Base-by-base conservation (phyloP, 768 basidiomycete species). In the Pulveroboletus sp. region DNA sequence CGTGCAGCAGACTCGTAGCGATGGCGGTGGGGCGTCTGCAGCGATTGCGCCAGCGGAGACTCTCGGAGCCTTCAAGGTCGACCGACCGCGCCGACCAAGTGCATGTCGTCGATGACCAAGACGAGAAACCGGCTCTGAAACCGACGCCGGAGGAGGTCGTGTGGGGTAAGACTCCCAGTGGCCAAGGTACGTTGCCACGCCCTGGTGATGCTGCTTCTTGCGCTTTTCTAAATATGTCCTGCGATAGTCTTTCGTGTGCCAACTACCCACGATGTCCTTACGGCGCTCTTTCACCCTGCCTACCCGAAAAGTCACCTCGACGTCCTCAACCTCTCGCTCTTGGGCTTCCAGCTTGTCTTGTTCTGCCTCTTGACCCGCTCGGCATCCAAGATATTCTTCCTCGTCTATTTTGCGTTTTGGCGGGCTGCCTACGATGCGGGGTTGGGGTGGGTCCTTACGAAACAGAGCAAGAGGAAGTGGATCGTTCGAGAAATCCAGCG, bases 381-480 rank as follows among this genome's bases (percentile, higher is more conserved):
- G 0, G 66, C 71, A 3, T 66, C 82, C 0, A 77, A 75, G 45
- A 47, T 77, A 8, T 89, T 97, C 70, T 97, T 98, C 75, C 70
- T 93, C 21, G 50, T 87, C 52, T 95, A 94, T 69, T 97, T 99
- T 63, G 83, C 83, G 9, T 90, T 97, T 67, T 99, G 94, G 93
- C 75, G 96, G 2, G 77, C 80, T 4, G 85, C 89, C 9, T 99
- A 99, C 64, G 90, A 99, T 67, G 85, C 80, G 30, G 95, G 95
- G 0, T 79, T 99, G 40, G 96, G 93, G 0, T 96, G 88, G 85
- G 80, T 97, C 10, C 75, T 99, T 50, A 91, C 91, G 9, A 88
- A 89, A 66, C 96, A 99, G 71, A 95, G 92, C 75, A 94, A 95
- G 74, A 85, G 82, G 71, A 86, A 82, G 61, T 97, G 92, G 89